Evolutionary conservation across 371 early-diverging fungal species (phyloP).

Genomic region (Dichotomocladium elegans): DNA sequence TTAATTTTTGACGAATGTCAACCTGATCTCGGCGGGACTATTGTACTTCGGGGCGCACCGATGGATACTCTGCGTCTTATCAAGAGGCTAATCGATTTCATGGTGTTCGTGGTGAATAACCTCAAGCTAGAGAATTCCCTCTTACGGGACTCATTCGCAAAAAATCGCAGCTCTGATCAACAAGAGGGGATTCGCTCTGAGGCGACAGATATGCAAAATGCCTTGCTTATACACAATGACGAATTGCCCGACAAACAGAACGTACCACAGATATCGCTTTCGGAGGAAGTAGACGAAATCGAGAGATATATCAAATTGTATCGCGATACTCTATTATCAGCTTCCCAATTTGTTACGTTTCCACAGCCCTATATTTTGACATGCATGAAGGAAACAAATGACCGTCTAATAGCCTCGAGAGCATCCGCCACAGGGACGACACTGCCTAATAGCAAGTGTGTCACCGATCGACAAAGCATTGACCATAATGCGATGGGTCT

Average conservation of each 20-base stretch:
- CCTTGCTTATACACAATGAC: not conserved
- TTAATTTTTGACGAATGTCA: slow-evolving; percentile 87
- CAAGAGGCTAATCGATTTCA: slow-evolving; percentile 76
- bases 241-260: not conserved
- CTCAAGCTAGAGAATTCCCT: slow-evolving; percentile 85
- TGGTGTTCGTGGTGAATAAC: slow-evolving; percentile 82
- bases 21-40: slow-evolving; percentile 78
- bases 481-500: not conserved
- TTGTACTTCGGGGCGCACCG: slow-evolving; percentile 83
- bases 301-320: slow-evolving; percentile 43
- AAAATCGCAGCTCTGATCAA: slow-evolving; percentile 29
- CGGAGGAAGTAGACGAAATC: slow-evolving; percentile 2
- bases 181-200: not conserved
- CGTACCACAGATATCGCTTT: not conserved
- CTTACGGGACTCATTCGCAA: slow-evolving; percentile 49
- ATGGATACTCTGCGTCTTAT: slow-evolving; percentile 59
- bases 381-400: slow-evolving; percentile 63
- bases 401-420: slow-evolving; percentile 23
- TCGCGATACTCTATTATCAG: slow-evolving; percentile 72
- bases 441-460: slow-evolving; percentile 16
- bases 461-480: slow-evolving; percentile 1
- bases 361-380: slow-evolving; percentile 81
- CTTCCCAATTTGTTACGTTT: slow-evolving; percentile 81
- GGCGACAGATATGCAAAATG: not conserved
- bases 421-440: slow-evolving; percentile 20